phyloP scores from a whole-genome alignment of 345 rosid species.

The Euphorbia peplus region DNA sequence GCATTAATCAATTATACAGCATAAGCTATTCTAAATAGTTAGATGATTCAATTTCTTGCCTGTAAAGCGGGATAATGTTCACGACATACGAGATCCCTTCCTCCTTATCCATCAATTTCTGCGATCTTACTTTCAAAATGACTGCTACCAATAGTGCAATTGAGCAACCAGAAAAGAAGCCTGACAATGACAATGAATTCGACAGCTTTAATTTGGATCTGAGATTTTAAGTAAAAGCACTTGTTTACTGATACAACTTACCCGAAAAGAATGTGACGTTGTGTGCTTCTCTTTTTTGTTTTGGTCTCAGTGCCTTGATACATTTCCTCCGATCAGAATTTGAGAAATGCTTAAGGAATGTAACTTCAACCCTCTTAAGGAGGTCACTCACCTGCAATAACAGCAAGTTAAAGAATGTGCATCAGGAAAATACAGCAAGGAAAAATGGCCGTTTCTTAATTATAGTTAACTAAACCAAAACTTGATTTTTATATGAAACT shows the following conservation, averaged over 20 bases:
- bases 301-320: constrained; percentile 59
- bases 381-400: constrained; percentile 14
- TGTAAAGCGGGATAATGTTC: constrained; percentile 71
- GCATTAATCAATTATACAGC: not conserved
- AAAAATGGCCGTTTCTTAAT: too few species aligned
- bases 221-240: not conserved
- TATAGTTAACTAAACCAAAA: not conserved
- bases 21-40: not conserved
- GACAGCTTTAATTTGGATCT: not conserved
- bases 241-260: not conserved
- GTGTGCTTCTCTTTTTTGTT: constrained; percentile 56
- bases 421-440: too few species aligned
- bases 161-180: constrained; percentile 64
- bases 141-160: constrained; percentile 53
- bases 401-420: not conserved
- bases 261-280: constrained; percentile 46
- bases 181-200: constrained; percentile 26
- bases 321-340: constrained; percentile 55
- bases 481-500: too few species aligned
- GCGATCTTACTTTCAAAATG: constrained; percentile 47
- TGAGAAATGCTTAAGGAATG: constrained; percentile 58
- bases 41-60: constrained; percentile 33
- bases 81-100: constrained; percentile 52
- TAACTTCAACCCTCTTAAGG: constrained; percentile 64
- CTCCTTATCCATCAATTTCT: constrained; percentile 41